Conservation (phyloP, 208 protist genomes). For the Acanthamoeba castellanii region DNA sequence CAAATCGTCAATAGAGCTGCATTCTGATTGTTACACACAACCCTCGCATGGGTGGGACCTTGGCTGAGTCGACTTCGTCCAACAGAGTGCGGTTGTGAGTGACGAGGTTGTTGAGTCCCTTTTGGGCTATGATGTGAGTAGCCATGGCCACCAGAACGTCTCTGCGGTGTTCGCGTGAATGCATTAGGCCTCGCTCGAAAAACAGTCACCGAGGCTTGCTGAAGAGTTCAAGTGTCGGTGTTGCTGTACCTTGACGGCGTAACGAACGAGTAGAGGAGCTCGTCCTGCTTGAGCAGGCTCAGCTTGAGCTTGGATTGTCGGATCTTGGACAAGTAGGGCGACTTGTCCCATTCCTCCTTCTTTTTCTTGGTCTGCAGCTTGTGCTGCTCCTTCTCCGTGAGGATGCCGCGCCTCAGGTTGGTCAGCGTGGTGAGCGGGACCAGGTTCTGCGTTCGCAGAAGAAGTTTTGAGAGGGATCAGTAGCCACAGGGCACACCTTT, state of each 20-base stretch:
- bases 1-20: no score
- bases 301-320: slow-evolving; percentile 30
- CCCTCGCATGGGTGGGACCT: neutral
- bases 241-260: slow-evolving; percentile 19
- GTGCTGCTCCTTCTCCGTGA: slow-evolving; percentile 54
- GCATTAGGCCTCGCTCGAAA: no score
- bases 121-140: slow-evolving; percentile 42
- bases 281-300: slow-evolving; percentile 21
- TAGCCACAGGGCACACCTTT: neutral
- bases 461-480: neutral
- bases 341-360: slow-evolving; percentile 66
- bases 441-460: slow-evolving; percentile 12
- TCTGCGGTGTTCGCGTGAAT: neutral
- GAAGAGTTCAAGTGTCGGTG: neutral
- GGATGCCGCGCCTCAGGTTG: slow-evolving; percentile 45
- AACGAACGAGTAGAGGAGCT: slow-evolving; percentile 19
- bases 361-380: slow-evolving; percentile 60
- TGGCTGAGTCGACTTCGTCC: slow-evolving; percentile 63
- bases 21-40: no score
- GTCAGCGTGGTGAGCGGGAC: slow-evolving; percentile 34
- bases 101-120: slow-evolving; percentile 37
- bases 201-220: no score
- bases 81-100: slow-evolving; percentile 30
- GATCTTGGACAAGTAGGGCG: slow-evolving; percentile 25
- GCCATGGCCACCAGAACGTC: slow-evolving; percentile 51